phyloP scores from a whole-genome alignment of 2,329 filamentous ascomycete genomes.

The Cytospora chrysosperma region DNA sequence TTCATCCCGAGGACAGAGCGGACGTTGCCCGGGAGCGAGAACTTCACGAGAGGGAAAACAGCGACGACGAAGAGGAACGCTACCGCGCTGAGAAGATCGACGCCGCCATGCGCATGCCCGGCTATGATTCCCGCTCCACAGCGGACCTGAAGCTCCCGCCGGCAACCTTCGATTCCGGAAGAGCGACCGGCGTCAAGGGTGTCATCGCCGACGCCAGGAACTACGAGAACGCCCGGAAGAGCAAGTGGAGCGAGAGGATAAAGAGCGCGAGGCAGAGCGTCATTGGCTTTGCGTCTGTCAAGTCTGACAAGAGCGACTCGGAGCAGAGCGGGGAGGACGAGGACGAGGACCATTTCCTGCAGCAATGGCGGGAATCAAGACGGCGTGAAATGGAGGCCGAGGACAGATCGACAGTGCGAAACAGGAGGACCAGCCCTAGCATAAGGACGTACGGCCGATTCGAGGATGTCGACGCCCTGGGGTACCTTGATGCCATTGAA shows the following conservation, averaged over 20 bases:
- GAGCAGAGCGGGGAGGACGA: conserved; percentile 53
- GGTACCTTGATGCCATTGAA: conserved; percentile 95
- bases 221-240: conserved; percentile 66
- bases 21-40: conserved; percentile 38
- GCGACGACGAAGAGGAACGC: conserved; percentile 54
- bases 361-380: conserved; percentile 79
- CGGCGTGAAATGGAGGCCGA: conserved; percentile 73
- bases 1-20: conserved; percentile 61
- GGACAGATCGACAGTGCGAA: conserved; percentile 53
- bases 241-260: conserved; percentile 53
- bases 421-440: conserved; percentile 72
- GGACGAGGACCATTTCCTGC: conserved; percentile 79
- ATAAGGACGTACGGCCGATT: conserved; percentile 75
- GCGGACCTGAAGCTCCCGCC: conserved; percentile 60
- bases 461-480: conserved; percentile 81
- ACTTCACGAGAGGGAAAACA: conserved; percentile 44
- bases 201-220: conserved; percentile 82
- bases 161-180: conserved; percentile 62
- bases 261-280: conserved; percentile 55
- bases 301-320: conserved; percentile 42
- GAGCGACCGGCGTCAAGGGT: conserved; percentile 79
- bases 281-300: conserved; percentile 44
- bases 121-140: conserved; percentile 46
- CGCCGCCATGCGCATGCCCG: conserved; percentile 64
- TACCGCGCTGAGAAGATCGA: conserved; percentile 57